Evolutionary conservation across 257 asterid species (phyloP), one percentile per base, ranked within the genome.

Genomic region (Nicotiana undulata): DNA sequence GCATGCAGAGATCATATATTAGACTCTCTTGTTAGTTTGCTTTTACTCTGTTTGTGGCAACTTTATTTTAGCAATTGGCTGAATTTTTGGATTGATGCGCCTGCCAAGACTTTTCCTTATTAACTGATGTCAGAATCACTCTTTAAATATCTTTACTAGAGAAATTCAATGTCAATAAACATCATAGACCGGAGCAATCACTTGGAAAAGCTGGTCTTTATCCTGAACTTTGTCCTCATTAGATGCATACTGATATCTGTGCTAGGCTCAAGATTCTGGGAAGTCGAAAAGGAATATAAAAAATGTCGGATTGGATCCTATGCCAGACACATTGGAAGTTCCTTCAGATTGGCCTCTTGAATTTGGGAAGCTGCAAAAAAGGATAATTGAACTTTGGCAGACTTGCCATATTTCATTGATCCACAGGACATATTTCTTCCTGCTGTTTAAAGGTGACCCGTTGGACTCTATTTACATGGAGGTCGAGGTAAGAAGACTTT

Each of bases 391-490:
- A 64, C 90, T 85, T 26, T 89, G 92, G 92, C 90, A 85, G 44
- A 80, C 79, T 80, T 89, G 92, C 85, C 78, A 87, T 79, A 82
- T 89, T 63, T 87, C 92, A 79, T 79, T 89, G 86, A 72, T 89
- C 80, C 89, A 89, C 63, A 82, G 92, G 65, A 89, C 92, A 72
- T 89, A 89, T 65, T 89, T 89, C 88, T 87, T 89, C 87, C 67
- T 89, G 80, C 89, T 89, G 72, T 89, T 89, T 70, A 86, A 83
- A 68, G 92, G 92, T 20, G 92, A 89, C 63, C 85, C 81, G 1
- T 84, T 77, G 77, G 92, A 89, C 80, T 89, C 92, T 56, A 85
- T 89, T 81, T 89, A 89, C 84, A 85, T 89, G 86, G 92, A 89
- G 84, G 90, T 89, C 53, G 92, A 89, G 83, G 83, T 83, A 34